A percentile compares a stretch with the other conserved stretches of the same genome.
phyloP scores from a whole-genome alignment of 208 protist genomes.

The Crithidia acanthocephali region DNA sequence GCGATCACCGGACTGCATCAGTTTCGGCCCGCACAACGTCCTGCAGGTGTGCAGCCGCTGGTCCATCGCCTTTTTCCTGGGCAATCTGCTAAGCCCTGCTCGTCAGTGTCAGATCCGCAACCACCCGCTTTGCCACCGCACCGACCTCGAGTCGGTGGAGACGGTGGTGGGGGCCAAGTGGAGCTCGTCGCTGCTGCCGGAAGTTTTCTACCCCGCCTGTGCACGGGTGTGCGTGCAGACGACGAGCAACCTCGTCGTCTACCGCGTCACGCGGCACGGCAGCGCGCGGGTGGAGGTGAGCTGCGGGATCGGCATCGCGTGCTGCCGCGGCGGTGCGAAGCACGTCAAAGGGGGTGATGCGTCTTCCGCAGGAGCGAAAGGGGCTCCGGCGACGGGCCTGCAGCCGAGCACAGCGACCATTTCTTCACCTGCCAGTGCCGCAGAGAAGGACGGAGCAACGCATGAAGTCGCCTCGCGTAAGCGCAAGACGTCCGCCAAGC shows the following conservation, averaged over 20 bases:
- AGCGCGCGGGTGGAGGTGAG: slow-evolving; percentile 33
- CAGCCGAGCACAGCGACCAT: background rate
- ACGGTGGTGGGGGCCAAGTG: slow-evolving; percentile 70
- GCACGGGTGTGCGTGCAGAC: slow-evolving; percentile 73
- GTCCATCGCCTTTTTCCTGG: slow-evolving; percentile 61
- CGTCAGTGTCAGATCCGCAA: slow-evolving; percentile 35
- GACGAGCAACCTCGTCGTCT: slow-evolving; percentile 63
- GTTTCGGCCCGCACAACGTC: slow-evolving; percentile 85
- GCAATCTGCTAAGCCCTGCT: slow-evolving; percentile 38
- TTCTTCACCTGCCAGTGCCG: background rate
- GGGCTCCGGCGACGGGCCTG: background rate
- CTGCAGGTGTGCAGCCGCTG: slow-evolving; percentile 70
- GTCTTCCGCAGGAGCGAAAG: background rate
- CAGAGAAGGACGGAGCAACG: background rate
- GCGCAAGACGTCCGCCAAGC: background rate
- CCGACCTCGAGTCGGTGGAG: slow-evolving; percentile 32
- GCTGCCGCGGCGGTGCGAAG: slow-evolving; percentile 8
- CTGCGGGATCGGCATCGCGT: slow-evolving; percentile 47
- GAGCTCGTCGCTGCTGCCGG: slow-evolving; percentile 49
- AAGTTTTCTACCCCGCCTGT: slow-evolving; percentile 65
- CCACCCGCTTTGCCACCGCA: slow-evolving; percentile 39
- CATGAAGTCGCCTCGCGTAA: background rate
- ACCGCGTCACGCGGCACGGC: slow-evolving; percentile 61
- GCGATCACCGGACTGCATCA: slow-evolving; percentile 46
- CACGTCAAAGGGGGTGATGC: background rate